Conservation (phyloP, 441 rosid species). For the Bocquillonia castaneifolia region DNA sequence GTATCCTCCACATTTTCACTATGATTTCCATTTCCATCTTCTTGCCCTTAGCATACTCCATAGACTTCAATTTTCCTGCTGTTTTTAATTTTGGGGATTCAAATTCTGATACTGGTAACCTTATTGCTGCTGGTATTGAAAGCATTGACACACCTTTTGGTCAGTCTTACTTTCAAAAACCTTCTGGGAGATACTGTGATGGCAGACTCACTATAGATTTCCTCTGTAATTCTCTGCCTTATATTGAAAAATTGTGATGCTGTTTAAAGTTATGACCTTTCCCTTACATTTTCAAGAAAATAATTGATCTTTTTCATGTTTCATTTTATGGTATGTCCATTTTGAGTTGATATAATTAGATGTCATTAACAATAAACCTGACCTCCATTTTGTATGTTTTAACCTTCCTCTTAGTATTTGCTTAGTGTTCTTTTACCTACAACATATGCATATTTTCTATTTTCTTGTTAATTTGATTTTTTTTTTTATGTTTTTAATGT, state of each 20-base stretch:
- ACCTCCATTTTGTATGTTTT: not conserved
- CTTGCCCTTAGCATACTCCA: slow-evolving; percentile 37
- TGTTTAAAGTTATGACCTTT: too few relatives aligned
- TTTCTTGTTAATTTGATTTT: not conserved
- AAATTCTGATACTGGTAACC: slow-evolving; percentile 49
- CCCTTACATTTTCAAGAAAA: not conserved
- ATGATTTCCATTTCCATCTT: slow-evolving; percentile 31
- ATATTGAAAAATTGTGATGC: not conserved
- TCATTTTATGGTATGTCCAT: not conserved
- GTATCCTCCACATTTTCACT: slow-evolving; percentile 24
- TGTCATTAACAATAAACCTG: not conserved
- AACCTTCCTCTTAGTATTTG: too few relatives aligned
- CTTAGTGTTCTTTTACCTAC: too few relatives aligned
- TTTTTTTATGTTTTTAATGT: not conserved
- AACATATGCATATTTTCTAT: not conserved
- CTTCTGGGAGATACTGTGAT: slow-evolving; percentile 44
- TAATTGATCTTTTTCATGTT: not conserved
- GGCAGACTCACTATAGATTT: slow-evolving; percentile 46
- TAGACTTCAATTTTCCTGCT: slow-evolving; percentile 43
- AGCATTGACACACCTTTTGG: slow-evolving; percentile 37
- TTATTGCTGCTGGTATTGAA: slow-evolving; percentile 39
- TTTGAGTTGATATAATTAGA: not conserved
- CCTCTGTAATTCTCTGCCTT: slow-evolving; percentile 42
- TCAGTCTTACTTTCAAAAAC: slow-evolving; percentile 32
- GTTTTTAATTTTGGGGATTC: slow-evolving; percentile 54